Evolutionary conservation across 2,329 filamentous ascomycete genomes (phyloP).

Genomic region (Aspergillus tamarii): DNA sequence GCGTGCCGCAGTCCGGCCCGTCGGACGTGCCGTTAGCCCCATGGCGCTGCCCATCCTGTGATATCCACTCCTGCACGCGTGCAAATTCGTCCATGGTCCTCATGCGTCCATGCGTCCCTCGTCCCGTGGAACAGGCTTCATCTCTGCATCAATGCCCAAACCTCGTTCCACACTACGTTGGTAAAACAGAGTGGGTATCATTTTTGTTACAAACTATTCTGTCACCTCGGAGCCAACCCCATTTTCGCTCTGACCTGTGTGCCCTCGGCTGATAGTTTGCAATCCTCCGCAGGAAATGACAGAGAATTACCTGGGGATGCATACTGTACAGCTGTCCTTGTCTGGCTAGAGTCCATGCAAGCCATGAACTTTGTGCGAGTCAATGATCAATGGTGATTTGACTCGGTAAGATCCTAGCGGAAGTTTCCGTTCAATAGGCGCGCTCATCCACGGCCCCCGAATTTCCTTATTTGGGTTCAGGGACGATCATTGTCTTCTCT

Average conservation of each 20-base stretch:
- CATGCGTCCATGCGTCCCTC: constrained; percentile 10
- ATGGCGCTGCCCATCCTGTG: constrained; percentile 19
- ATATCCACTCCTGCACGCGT: constrained; percentile 27
- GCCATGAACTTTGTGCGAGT: constrained; percentile 21
- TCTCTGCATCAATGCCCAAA: constrained; percentile 29
- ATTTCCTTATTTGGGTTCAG: constrained; percentile 10
- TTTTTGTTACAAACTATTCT: constrained; percentile 12
- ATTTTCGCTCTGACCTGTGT: neutral
- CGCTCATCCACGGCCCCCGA: constrained; percentile 10
- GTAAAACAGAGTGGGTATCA: constrained; percentile 8
- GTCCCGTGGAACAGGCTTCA: constrained; percentile 11
- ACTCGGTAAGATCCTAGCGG: constrained; percentile 16
- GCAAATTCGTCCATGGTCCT: constrained; percentile 22
- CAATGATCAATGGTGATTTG: constrained; percentile 15
- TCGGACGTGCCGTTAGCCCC: constrained; percentile 28
- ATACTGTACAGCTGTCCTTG: constrained; percentile 9
- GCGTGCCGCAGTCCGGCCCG: constrained; percentile 29
- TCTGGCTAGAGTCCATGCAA: constrained; percentile 19
- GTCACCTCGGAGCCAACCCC: constrained; percentile 9
- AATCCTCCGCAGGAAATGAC: neutral
- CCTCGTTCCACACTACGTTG: constrained; percentile 7
- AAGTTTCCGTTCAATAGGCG: constrained; percentile 17
- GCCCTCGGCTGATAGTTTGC: neutral
- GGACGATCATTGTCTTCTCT: constrained; percentile 7
- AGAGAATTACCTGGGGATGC: neutral